Base-by-base conservation (phyloP, 768 basidiomycete species). In the Boletus patriciae region DNA sequence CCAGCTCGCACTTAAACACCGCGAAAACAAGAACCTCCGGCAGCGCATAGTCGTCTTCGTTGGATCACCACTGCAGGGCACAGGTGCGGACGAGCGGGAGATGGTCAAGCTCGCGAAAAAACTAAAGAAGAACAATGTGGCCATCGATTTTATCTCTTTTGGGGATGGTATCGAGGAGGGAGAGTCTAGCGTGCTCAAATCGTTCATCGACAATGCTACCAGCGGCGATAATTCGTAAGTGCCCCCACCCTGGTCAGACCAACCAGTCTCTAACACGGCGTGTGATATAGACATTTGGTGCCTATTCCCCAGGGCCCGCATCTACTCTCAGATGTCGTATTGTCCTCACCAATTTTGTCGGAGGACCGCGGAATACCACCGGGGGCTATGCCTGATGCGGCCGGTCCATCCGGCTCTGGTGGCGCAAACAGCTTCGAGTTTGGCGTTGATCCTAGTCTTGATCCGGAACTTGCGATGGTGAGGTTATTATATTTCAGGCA, bases 51-150 rank as follows among this genome's bases (percentile, higher is more conserved):
- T 99, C 68, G 90, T 93, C 43, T 97, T 98, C 63, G 87, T 94
- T 52, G 94, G 87, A 16, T 95, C 92, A 4, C 97, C 97, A 47
- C 16, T 31, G 29, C 21, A 23, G 44, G 13, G 84, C 31, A 70
- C 77, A 31, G 86, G 79, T 9, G 83, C 87, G 12, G 87, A 91
- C 56, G 90, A 92, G 69, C 86, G 88, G 63, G 79, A 80, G 52
- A 87, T 95, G 83, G 77, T 90, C 63, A 88, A 86, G 70, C 83
- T 99, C 36, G 97, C 95, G 11, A 97, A 95, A 80, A 97, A 94
- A 73, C 80, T 99, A 59, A 98, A 98, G 81, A 99, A 99, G 86
- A 98, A 98, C 73, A 99, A 98, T 65, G 94, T 99, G 42, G 92
- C 95, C 2, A 82, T 98, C 25, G 97, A 99, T 73, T 79, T 98